A percentile compares a stretch with the other conserved stretches of the same genome.
Conservation (phyloP, 2,329 filamentous ascomycete genomes). For the Talaromyces sp. region DNA sequence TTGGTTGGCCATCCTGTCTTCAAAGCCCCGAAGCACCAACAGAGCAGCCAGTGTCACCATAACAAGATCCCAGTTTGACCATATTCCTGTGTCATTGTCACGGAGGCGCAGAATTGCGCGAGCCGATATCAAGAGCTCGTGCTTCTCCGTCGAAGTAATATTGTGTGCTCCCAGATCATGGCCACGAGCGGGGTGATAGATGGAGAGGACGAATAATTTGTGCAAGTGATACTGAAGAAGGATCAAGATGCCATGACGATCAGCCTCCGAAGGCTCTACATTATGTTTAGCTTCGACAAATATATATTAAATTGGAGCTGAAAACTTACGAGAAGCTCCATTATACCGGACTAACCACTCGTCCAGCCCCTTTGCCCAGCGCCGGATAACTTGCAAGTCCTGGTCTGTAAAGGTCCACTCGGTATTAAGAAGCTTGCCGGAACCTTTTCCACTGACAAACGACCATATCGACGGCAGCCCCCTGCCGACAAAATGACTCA, state of each 20-base stretch:
- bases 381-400: constrained; percentile 22
- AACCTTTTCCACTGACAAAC: constrained; percentile 17
- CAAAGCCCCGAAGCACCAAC: background rate
- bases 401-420: constrained; percentile 19
- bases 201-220: constrained; percentile 25
- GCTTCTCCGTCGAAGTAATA: constrained; percentile 20
- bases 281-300: background rate
- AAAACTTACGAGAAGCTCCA: constrained; percentile 21
- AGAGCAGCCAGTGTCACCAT: constrained; percentile 10
- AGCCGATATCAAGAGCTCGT: constrained; percentile 24
- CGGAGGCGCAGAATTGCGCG: constrained; percentile 22
- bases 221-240: constrained; percentile 26
- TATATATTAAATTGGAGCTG: no score
- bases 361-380: constrained; percentile 23
- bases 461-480: constrained; percentile 24
- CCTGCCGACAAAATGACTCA: constrained; percentile 25
- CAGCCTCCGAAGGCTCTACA: constrained; percentile 21
- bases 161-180: constrained; percentile 22
- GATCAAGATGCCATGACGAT: constrained; percentile 24
- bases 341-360: constrained; percentile 26
- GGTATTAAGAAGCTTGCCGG: constrained; percentile 8
- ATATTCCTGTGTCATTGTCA: constrained; percentile 24
- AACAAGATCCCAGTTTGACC: constrained; percentile 28
- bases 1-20: constrained; percentile 17
- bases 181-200: constrained; percentile 24